A percentile compares a stretch with the other conserved stretches of the same genome.
Conservation (phyloP, 306 rosid genomes). For the Hippophae gyantsensis region DNA sequence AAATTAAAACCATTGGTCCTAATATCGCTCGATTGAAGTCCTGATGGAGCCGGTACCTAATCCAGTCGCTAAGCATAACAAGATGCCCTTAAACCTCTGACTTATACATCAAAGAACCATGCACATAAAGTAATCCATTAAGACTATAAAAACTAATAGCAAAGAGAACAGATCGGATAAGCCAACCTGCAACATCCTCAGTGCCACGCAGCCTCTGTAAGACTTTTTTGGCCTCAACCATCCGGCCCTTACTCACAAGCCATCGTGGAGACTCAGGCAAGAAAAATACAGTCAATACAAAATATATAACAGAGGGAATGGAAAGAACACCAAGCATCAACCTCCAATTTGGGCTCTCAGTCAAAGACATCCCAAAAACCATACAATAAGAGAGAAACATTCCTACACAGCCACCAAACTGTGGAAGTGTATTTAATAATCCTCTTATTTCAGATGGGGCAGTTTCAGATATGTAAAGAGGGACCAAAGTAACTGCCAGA, state of each 20-base stretch:
- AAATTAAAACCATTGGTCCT: not conserved
- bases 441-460: slow-evolving; percentile 97
- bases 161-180: slow-evolving; percentile 12
- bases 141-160: not conserved
- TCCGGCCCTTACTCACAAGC: slow-evolving; percentile 93
- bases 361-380: slow-evolving; percentile 89
- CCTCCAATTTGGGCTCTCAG: slow-evolving; percentile 67
- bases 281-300: slow-evolving; percentile 50
- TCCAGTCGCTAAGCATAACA: slow-evolving; percentile 8
- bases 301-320: slow-evolving; percentile 67
- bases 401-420: slow-evolving; percentile 85
- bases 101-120: slow-evolving; percentile 2
- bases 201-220: slow-evolving; percentile 74
- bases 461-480: slow-evolving; percentile 86
- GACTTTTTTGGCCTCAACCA: slow-evolving; percentile 84
- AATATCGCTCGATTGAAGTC: slow-evolving; percentile 5
- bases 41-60: not conserved
- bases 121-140: not conserved
- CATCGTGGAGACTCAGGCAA: slow-evolving; percentile 96
- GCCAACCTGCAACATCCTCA: slow-evolving; percentile 85
- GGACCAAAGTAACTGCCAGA: slow-evolving; percentile 74
- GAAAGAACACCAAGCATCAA: slow-evolving; percentile 84
- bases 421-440: slow-evolving; percentile 77
- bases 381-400: slow-evolving; percentile 88
- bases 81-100: slow-evolving; percentile 6